Conservation (phyloP, 345 rosid genomes). For the Mallotus nudiflorus region DNA sequence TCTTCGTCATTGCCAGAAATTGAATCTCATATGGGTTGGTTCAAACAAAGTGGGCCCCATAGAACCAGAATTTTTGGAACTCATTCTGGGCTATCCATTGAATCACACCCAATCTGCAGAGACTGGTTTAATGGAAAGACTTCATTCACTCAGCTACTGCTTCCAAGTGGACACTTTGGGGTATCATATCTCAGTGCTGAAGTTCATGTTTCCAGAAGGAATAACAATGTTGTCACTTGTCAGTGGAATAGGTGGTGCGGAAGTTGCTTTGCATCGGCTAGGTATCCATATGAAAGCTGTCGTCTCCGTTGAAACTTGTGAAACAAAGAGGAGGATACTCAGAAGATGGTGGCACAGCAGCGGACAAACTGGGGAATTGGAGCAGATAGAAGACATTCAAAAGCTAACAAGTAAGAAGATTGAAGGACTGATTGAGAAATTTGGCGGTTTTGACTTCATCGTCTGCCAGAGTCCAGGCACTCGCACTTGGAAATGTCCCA, state of each 20-base stretch:
- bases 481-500: constrained; percentile 25
- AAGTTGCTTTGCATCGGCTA: constrained; percentile 61
- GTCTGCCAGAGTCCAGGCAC: constrained; percentile 70
- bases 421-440: constrained; percentile 42
- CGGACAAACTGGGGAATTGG: constrained; percentile 75
- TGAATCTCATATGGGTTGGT: constrained; percentile 80
- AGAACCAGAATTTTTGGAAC: constrained; percentile 65
- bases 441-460: constrained; percentile 68
- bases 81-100: constrained; percentile 73
- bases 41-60: constrained; percentile 49
- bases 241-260: constrained; percentile 82
- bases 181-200: constrained; percentile 81
- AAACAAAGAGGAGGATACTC: constrained; percentile 54
- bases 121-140: constrained; percentile 44
- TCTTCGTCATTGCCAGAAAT: constrained; percentile 52
- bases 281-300: constrained; percentile 69
- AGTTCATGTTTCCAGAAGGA: constrained; percentile 63
- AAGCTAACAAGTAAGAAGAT: constrained; percentile 60
- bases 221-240: constrained; percentile 70
- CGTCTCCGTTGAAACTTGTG: constrained; percentile 65
- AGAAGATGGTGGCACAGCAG: constrained; percentile 73
- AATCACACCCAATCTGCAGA: constrained; percentile 57
- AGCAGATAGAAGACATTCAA: constrained; percentile 62
- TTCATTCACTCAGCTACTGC: constrained; percentile 52
- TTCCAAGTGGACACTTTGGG: constrained; percentile 85